Evolutionary conservation across 768 basidiomycete genomes (phyloP).

Genomic region (Pluteus cervinus): DNA sequence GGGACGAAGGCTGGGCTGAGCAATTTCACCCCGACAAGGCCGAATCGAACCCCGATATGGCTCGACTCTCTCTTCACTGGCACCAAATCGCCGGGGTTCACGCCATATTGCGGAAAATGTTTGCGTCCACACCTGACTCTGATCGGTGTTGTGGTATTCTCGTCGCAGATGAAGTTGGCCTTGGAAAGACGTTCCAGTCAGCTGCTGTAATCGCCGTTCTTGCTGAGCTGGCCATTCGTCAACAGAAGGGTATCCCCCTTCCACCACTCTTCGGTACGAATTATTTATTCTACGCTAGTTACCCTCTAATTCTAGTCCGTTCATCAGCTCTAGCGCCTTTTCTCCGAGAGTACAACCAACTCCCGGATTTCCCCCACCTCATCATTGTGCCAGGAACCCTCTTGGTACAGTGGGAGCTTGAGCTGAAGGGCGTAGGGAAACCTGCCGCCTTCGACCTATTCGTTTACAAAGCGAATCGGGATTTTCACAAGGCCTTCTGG

Average conservation of each 20-base stretch:
- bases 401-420: slow-evolving; percentile 15
- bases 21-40: neutral
- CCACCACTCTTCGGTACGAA: slow-evolving; percentile 18
- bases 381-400: slow-evolving; percentile 20
- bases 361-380: slow-evolving; percentile 14
- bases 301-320: slow-evolving; percentile 3
- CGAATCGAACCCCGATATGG: neutral
- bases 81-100: slow-evolving; percentile 16
- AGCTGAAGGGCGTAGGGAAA: slow-evolving; percentile 11
- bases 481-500: slow-evolving; percentile 15
- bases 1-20: slow-evolving; percentile 6
- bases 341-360: slow-evolving; percentile 2
- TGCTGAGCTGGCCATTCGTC: neutral
- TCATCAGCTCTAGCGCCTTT: slow-evolving; percentile 3
- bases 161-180: slow-evolving; percentile 15
- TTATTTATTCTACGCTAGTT: neutral
- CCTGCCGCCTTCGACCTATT: slow-evolving; percentile 17
- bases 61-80: slow-evolving; percentile 12
- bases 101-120: slow-evolving; percentile 9
- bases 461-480: slow-evolving; percentile 12
- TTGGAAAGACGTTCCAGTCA: slow-evolving; percentile 10
- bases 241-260: neutral
- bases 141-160: slow-evolving; percentile 8
- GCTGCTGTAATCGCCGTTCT: slow-evolving; percentile 8
- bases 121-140: neutral